Evolutionary conservation across 2,329 filamentous ascomycete genomes (phyloP).

Genomic region (Canariomyces notabilis): DNA sequence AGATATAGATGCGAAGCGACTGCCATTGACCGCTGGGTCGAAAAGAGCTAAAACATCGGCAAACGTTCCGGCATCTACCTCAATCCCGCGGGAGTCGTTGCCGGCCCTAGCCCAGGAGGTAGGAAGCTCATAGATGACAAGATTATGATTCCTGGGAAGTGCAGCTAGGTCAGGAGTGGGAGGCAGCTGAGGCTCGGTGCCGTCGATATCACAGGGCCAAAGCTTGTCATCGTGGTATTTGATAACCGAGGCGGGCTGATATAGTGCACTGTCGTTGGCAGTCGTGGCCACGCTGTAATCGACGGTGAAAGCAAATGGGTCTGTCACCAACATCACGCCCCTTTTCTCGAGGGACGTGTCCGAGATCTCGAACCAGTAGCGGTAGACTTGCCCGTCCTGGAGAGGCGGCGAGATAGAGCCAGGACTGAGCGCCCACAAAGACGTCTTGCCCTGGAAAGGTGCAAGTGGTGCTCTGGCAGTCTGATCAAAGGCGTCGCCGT

Average conservation of each 20-base stretch:
- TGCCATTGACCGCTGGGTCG: slow-evolving; percentile 6
- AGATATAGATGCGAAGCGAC: slow-evolving; percentile 12
- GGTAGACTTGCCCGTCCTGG: slow-evolving; percentile 17
- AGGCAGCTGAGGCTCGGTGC: slow-evolving; percentile 10
- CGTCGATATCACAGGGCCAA: slow-evolving; percentile 21
- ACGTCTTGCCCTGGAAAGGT: slow-evolving; percentile 38
- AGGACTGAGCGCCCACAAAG: slow-evolving; percentile 38
- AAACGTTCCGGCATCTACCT: slow-evolving; percentile 24
- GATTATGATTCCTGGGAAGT: slow-evolving; percentile 23
- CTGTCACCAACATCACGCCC: slow-evolving; percentile 14
- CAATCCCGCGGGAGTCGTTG: slow-evolving; percentile 9
- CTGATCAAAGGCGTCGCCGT: slow-evolving; percentile 7
- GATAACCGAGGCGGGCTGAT: slow-evolving; percentile 23
- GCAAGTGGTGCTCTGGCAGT: slow-evolving; percentile 29
- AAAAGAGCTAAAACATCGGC: slow-evolving; percentile 24
- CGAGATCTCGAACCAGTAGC: slow-evolving; percentile 23
- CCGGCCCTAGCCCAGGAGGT: slow-evolving; percentile 22
- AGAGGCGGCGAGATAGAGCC: slow-evolving; percentile 11
- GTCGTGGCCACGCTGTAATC: slow-evolving; percentile 17
- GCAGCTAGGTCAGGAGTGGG: neutral
- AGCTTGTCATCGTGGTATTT: slow-evolving; percentile 18
- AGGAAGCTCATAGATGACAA: slow-evolving; percentile 27
- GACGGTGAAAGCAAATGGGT: slow-evolving; percentile 24
- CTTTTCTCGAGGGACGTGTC: slow-evolving; percentile 12
- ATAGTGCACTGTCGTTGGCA: neutral